Evolutionary conservation across 2,329 filamentous ascomycete species (phyloP).

Genomic region (Talaromyces sp.): DNA sequence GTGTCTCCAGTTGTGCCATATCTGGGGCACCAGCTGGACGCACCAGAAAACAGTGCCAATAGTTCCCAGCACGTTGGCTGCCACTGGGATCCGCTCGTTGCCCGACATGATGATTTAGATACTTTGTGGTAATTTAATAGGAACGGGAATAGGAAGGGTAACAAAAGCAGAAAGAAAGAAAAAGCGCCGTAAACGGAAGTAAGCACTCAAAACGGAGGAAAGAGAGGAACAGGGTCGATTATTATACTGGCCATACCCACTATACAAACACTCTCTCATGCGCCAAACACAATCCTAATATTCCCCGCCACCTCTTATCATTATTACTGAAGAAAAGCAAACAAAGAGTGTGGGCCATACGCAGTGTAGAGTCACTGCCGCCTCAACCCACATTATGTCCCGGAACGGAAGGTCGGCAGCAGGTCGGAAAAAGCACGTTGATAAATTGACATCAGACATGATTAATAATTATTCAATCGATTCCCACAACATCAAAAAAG

Average conservation of each 20-base stretch:
- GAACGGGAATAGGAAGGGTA: neutral
- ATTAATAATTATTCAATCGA: neutral
- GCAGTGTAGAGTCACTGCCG: no score
- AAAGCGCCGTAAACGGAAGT: neutral
- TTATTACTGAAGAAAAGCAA: neutral
- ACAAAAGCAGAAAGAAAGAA: neutral
- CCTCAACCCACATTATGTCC: neutral
- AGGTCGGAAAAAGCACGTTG: neutral
- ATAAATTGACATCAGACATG: neutral
- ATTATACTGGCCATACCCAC: neutral
- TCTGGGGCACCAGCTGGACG: constrained; percentile 40
- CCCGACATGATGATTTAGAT: constrained; percentile 9
- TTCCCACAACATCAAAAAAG: no score
- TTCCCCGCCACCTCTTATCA: neutral
- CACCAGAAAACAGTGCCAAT: constrained; percentile 40
- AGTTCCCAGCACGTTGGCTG: constrained; percentile 36
- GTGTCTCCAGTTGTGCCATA: constrained; percentile 59
- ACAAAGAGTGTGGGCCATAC: neutral
- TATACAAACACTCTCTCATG: neutral
- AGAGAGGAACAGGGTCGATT: neutral
- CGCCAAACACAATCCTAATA: neutral
- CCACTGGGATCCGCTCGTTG: constrained; percentile 25
- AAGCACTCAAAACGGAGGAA: neutral
- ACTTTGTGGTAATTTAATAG: no score
- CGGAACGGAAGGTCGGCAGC: neutral